Evolutionary conservation across 2,329 filamentous ascomycete species (phyloP).

Genomic region (Colletotrichum euphorbiae): DNA sequence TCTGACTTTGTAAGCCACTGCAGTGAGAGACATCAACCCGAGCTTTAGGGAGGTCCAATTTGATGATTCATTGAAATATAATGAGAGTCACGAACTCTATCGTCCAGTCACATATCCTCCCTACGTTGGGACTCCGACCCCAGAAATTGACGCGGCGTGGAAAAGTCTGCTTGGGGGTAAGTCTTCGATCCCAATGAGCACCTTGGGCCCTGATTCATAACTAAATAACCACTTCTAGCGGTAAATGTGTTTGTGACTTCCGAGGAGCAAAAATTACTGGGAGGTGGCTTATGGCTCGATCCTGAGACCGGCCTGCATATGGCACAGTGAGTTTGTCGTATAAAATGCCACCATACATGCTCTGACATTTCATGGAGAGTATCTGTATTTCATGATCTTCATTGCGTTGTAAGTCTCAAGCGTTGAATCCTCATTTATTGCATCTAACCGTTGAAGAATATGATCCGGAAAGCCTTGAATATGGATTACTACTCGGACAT

Average conservation of each 20-base stretch:
- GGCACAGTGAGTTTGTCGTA: slow-evolving; percentile 7
- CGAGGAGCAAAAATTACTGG: background rate
- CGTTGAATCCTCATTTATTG: too few relatives aligned
- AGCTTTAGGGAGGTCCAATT: background rate
- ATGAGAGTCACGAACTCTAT: background rate
- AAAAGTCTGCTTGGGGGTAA: background rate
- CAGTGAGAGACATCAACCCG: background rate
- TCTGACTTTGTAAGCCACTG: background rate
- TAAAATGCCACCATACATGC: too few relatives aligned
- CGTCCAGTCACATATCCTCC: background rate
- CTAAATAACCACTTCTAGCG: background rate
- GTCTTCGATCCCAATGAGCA: too few relatives aligned
- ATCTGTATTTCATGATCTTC: slow-evolving; percentile 9
- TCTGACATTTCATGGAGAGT: background rate
- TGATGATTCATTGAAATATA: background rate
- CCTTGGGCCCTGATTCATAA: background rate
- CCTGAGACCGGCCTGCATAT: slow-evolving; percentile 9
- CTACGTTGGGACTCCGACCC: background rate
- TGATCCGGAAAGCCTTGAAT: background rate
- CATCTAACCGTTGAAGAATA: background rate
- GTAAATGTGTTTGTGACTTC: background rate
- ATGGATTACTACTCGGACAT: background rate
- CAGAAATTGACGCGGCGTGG: background rate
- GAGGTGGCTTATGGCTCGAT: slow-evolving; percentile 1
- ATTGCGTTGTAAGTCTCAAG: slow-evolving; percentile 1